phyloP scores from a whole-genome alignment of 208 protist genomes.

The Acanthamoeba quina region DNA sequence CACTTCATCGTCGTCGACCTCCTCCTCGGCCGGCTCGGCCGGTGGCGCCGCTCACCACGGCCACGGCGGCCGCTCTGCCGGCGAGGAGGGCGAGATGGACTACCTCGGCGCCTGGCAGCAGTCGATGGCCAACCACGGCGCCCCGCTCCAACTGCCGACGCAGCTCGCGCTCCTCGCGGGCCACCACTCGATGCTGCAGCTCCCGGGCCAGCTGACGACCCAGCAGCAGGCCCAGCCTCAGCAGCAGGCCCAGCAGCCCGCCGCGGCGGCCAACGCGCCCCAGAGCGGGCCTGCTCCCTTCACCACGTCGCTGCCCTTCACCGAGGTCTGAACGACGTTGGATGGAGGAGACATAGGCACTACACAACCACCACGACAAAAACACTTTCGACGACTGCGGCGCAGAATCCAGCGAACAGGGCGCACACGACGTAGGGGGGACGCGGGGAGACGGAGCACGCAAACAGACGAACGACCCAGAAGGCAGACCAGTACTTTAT shows the following conservation, averaged over 20 bases:
- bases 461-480: no score
- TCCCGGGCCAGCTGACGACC: neutral
- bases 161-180: slow-evolving; percentile 4
- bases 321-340: neutral
- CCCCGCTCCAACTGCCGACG: neutral
- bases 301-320: slow-evolving; percentile 26
- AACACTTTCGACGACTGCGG: no score
- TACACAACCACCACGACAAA: neutral
- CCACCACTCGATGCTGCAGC: neutral
- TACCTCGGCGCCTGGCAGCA: slow-evolving; percentile 38
- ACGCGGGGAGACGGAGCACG: no score
- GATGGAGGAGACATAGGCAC: neutral
- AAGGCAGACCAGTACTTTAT: no score
- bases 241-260: neutral
- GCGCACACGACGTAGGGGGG: no score
- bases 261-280: neutral
- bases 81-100: slow-evolving; percentile 22
- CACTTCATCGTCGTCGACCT: neutral
- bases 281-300: slow-evolving; percentile 14
- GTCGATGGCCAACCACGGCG: slow-evolving; percentile 10
- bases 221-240: neutral
- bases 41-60: neutral
- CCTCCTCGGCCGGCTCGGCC: neutral
- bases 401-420: no score
- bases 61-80: neutral